A percentile compares a stretch with the other conserved stretches of the same genome.
phyloP scores from a whole-genome alignment of 345 rosid genomes.

The Populus tremula region DNA sequence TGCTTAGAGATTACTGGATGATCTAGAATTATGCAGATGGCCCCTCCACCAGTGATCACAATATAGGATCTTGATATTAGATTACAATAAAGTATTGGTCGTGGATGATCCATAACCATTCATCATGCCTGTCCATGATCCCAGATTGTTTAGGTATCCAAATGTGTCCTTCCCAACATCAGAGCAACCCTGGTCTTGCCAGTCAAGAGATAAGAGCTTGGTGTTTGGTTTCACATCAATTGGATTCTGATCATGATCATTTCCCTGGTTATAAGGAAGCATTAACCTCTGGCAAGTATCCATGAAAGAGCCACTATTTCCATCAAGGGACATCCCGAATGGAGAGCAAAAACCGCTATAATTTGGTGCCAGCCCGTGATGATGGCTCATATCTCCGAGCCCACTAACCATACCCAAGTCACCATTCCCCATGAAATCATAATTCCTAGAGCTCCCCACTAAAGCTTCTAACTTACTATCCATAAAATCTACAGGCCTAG shows the following conservation, averaged over 20 bases:
- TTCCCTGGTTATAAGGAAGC: slow-evolving; percentile 48
- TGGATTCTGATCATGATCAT: slow-evolving; percentile 36
- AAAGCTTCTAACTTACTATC: slow-evolving; percentile 45
- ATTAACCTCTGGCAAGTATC: slow-evolving; percentile 58
- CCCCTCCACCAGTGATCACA: not conserved
- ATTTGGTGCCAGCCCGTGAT: slow-evolving; percentile 27
- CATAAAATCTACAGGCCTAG: slow-evolving; percentile 48
- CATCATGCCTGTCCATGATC: slow-evolving; percentile 60
- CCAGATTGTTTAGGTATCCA: slow-evolving; percentile 44
- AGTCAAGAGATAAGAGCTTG: slow-evolving; percentile 67
- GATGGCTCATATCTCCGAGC: slow-evolving; percentile 28
- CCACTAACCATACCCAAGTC: slow-evolving; percentile 35
- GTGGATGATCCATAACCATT: slow-evolving; percentile 47
- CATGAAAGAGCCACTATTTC: slow-evolving; percentile 40
- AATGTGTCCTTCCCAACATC: slow-evolving; percentile 46
- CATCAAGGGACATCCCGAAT: slow-evolving; percentile 40
- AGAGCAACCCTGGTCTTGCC: slow-evolving; percentile 75
- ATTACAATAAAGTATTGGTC: slow-evolving; percentile 47
- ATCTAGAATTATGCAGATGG: not conserved
- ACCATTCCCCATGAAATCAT: slow-evolving; percentile 50
- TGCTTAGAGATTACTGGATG: not conserved
- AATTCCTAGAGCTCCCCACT: slow-evolving; percentile 44
- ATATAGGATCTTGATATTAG: not conserved
- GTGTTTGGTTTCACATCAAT: slow-evolving; percentile 72
- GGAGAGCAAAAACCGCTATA: slow-evolving; percentile 44